These are phyloP conservation scores for Helicocarpus griseus DNA, from an alignment of 2,329 filamentous ascomycete genomes.

Conservation along the genomic window DNA sequence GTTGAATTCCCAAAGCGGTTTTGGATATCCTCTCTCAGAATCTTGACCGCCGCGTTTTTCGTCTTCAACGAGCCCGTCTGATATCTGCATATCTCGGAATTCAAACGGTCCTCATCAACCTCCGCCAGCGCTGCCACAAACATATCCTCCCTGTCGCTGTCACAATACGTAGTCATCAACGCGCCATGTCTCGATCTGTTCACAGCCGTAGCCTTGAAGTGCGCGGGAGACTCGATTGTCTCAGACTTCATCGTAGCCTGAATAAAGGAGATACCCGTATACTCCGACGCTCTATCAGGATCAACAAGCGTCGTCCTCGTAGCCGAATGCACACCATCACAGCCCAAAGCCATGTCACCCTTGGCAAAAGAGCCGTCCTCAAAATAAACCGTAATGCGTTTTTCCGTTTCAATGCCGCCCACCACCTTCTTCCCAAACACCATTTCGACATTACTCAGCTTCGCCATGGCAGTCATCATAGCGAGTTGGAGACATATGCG, in stretches of 20 bases:
- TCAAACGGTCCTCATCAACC: conserved; percentile 22
- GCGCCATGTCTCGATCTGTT: conserved; percentile 31
- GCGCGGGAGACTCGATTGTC: conserved; percentile 19
- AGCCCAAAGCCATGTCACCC: conserved; percentile 31
- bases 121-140: conserved; percentile 33
- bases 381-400: conserved; percentile 27
- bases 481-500: conserved; percentile 32
- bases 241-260: conserved; percentile 24
- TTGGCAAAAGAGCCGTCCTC: conserved; percentile 25
- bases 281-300: conserved; percentile 25
- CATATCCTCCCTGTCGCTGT: conserved; percentile 25
- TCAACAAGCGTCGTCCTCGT: conserved; percentile 29
- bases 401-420: conserved; percentile 23
- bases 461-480: conserved; percentile 30
- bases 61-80: conserved; percentile 18
- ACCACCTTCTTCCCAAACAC: conserved; percentile 34
- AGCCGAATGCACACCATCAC: conserved; percentile 33
- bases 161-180: conserved; percentile 31
- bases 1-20: conserved; percentile 26
- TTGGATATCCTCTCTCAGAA: conserved; percentile 26
- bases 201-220: conserved; percentile 31
- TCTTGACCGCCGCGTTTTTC: conserved; percentile 24
- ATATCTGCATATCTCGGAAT: conserved; percentile 13
- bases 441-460: conserved; percentile 27
- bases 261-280: conserved; percentile 33